Conservation (phyloP, 306 rosid species). For the Citrullus colocynthis region DNA sequence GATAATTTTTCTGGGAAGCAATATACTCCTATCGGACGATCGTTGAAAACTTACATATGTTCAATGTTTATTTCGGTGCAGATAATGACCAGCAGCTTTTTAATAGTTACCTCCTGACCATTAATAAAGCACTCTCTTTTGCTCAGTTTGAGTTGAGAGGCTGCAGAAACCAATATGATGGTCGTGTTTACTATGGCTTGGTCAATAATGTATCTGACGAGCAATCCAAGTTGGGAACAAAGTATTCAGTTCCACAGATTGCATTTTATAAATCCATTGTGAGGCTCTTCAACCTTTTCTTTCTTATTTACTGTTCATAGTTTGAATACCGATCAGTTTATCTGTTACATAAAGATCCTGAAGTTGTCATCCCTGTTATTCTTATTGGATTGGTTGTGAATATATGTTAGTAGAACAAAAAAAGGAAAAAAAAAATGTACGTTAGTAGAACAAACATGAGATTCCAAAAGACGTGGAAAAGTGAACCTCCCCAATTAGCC, state of each 20-base stretch:
- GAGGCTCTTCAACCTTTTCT: constrained; percentile 18
- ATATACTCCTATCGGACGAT: neutral
- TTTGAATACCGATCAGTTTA: neutral
- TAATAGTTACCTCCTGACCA: constrained; percentile 56
- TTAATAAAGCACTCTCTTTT: constrained; percentile 72
- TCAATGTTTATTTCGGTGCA: constrained; percentile 14
- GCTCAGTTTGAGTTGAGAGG: constrained; percentile 73
- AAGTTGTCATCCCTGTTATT: neutral
- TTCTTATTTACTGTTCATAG: neutral
- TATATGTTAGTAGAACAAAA: neutral
- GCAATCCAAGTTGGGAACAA: constrained; percentile 80
- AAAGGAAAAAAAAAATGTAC: too few relatives aligned
- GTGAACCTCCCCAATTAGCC: neutral
- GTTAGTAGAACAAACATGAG: neutral
- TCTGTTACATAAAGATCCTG: neutral
- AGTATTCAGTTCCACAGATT: constrained; percentile 68
- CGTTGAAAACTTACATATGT: constrained; percentile 2
- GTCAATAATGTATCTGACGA: constrained; percentile 79
- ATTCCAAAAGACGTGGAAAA: neutral
- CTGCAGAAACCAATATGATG: constrained; percentile 75
- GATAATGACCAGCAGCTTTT: constrained; percentile 37
- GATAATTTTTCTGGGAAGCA: neutral
- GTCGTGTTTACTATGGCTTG: constrained; percentile 67
- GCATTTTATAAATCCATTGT: constrained; percentile 90
- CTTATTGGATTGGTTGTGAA: neutral